Evolutionary conservation across 2,329 filamentous ascomycete species (phyloP), one percentile per base, ranked within the genome.

Genomic region (Pochonia chlamydosporia): DNA sequence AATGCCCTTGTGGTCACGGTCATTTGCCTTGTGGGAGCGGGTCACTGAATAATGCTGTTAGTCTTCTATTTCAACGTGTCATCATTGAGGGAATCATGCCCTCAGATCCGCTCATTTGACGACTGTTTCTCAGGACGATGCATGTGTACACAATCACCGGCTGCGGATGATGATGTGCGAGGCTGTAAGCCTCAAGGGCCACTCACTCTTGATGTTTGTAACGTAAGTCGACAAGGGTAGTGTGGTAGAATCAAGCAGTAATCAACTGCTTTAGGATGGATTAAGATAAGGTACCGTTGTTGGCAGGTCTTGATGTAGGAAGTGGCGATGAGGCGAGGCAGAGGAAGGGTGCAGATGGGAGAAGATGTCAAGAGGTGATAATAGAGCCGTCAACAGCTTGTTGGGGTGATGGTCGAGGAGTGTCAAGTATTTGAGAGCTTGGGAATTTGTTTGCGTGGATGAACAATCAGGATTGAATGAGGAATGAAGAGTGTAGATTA

Each of bases 1-100:
- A 57, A 89, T 72, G 62, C 79, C 86, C 60, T 82, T 82, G 74
- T 96, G 87, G 76, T 95, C 87, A 72, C 91, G 91, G 71, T 95
- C 89, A 73, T 90, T 95, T 75, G 78, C 81, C 78, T 97, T 99
- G 82, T 92, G 89, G 56, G 92, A 95, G 68, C 93, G 92, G 75
- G 93, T 96, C 92, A 99, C 91, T 96, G 58, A 13, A 35, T 25
- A 39, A 16, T 18, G 20, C 5, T 18, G 48, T 52, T 46, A 54
- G 55, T 54, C 20, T 13, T 10, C 5, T 30, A 18, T 36, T 0
- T 7, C 5, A 16, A 35, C n/a, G n/a, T n/a, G n/a, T n/a, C n/a
- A n/a, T n/a, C n/a, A n/a, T n/a, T n/a, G n/a, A n/a, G n/a, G n/a
- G n/a, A n/a, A n/a, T n/a, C n/a, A n/a, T n/a, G n/a, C n/a, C n/a